Conservation (phyloP, 371 early-diverging fungal genomes). For the Mucor sp. region DNA sequence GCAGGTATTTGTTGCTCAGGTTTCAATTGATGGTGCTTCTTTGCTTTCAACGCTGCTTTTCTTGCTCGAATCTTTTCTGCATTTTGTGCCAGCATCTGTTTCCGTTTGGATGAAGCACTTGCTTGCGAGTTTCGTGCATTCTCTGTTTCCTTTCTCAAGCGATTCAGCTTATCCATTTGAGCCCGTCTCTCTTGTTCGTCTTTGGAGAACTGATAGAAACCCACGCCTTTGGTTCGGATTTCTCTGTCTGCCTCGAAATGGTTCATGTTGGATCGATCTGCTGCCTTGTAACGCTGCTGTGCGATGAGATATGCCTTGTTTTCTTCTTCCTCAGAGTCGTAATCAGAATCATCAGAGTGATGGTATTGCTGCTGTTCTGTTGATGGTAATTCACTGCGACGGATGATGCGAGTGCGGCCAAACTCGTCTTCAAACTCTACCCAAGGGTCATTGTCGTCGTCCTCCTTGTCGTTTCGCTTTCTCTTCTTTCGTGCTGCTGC, state of each 20-base stretch:
- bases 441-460: slow-evolving; percentile 66
- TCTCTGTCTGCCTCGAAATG: slow-evolving; percentile 66
- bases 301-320: background rate
- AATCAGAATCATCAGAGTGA: slow-evolving; percentile 8
- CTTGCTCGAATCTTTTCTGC: slow-evolving; percentile 48
- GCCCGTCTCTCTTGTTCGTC: slow-evolving; percentile 67
- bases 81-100: slow-evolving; percentile 47
- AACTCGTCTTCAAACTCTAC: slow-evolving; percentile 82
- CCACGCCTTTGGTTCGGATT: slow-evolving; percentile 73
- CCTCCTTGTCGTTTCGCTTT: background rate
- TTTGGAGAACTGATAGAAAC: slow-evolving; percentile 73
- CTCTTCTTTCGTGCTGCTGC: slow-evolving; percentile 12
- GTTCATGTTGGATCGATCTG: slow-evolving; percentile 28
- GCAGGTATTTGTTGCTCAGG: slow-evolving; percentile 10
- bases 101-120: slow-evolving; percentile 50
- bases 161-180: slow-evolving; percentile 67
- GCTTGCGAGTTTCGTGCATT: slow-evolving; percentile 41
- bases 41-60: slow-evolving; percentile 35
- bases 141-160: slow-evolving; percentile 59
- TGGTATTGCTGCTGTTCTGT: slow-evolving; percentile 13
- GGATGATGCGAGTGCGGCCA: slow-evolving; percentile 74
- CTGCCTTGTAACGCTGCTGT: slow-evolving; percentile 16
- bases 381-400: slow-evolving; percentile 62
- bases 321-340: background rate
- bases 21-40: slow-evolving; percentile 22